phyloP scores from a whole-genome alignment of 768 basidiomycete genomes.

The Lentinula raphanica region DNA sequence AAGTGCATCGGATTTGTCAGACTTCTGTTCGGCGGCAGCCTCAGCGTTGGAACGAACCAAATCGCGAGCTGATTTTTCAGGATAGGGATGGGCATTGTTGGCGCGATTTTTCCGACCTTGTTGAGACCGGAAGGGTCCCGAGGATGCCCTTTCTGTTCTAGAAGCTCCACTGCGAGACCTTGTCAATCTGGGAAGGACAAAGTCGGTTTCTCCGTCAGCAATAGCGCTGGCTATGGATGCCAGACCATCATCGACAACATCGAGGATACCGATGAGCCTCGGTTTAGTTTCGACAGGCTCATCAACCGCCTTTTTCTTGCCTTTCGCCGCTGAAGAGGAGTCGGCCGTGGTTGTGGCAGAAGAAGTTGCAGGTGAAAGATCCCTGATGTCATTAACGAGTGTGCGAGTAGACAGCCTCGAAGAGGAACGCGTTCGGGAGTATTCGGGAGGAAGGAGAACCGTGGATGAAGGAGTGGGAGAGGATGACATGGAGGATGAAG shows the following conservation, averaged over 20 bases:
- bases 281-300: not conserved
- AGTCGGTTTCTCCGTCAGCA: not conserved
- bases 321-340: not conserved
- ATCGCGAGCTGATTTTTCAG: not conserved
- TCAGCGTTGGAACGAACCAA: not conserved
- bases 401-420: conserved; percentile 4
- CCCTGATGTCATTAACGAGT: not conserved
- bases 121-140: not conserved
- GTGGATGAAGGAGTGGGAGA: not conserved
- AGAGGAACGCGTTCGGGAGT: conserved; percentile 2
- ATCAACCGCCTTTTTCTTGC: not conserved
- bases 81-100: not conserved
- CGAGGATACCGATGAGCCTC: not conserved
- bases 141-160: not conserved
- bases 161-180: not conserved
- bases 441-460: not conserved
- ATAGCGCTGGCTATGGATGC: not conserved
- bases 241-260: not conserved
- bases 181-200: not conserved
- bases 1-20: not conserved
- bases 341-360: not conserved
- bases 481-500: not conserved
- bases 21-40: not conserved
- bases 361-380: not conserved
- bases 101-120: not conserved